Evolutionary conservation across 257 asterid species (phyloP), one percentile per base, ranked within the genome.

Genomic region (Sherardia arvensis): DNA sequence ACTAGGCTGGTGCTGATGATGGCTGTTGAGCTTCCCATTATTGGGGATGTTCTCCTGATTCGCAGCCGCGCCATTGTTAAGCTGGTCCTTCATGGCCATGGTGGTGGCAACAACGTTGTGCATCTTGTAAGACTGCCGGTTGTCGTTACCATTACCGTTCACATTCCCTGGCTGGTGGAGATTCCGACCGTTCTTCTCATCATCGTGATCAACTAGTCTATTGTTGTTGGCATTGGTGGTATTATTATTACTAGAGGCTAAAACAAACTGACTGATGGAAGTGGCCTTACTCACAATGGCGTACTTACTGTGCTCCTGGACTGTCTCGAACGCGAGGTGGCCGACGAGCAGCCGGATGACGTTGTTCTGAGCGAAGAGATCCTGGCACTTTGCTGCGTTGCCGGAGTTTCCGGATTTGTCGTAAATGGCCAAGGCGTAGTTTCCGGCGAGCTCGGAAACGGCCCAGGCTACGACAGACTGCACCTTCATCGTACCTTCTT

Each of bases 61-160:
- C 30, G 47, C 36, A 8, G 36, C 36, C 40, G 11, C 11, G 48
- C 62, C 71, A 48, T 47, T 55, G 55, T n/a, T n/a, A n/a, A 62
- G 67, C 34, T 59, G 67, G 29, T 64, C 76, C 71, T 78, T 80
- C 70, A 79, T 63, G 0, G 95, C 86, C 85, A 84, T 83, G 1
- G 90, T 78, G 5, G 69, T 68, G 0, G 87, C 12, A 53, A 86
- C 93, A 20, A 86, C 85, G 36, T 68, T 76, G 69, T 76, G 87
- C 84, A 86, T 83, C 69, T 77, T 79, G 71, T 72, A 79, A 20
- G 70, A 28, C 22, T 82, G 82, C 28, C 26, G 6, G 3, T 49
- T 49, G n/a, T n/a, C n/a, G n/a, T n/a, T n/a, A n/a, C n/a, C n/a
- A 45, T 45, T 45, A 11, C 21, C 21, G 4, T 45, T 14, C 43